These are phyloP conservation scores for Aspergillus nidulans DNA, from an alignment of 495 filamentous ascomycete species.

Conservation along the genomic window DNA sequence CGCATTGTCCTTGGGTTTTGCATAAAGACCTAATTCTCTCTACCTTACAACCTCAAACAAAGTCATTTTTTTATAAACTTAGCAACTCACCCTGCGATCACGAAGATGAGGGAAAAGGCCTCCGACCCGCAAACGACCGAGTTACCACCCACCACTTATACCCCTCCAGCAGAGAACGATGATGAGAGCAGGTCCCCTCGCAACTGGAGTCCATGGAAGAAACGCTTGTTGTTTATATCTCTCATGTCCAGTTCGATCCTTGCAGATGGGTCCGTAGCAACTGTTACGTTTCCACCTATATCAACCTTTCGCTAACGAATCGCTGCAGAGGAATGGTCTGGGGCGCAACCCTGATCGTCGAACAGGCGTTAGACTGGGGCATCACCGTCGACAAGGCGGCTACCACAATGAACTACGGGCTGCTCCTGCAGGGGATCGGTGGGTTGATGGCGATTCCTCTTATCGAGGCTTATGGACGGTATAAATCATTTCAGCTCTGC, in stretches of 20 bases:
- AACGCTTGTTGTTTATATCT: slow-evolving; percentile 31
- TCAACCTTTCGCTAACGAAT: slow-evolving; percentile 24
- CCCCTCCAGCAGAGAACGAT: neutral
- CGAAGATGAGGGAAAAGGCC: neutral
- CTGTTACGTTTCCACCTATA: neutral
- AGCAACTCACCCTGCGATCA: neutral
- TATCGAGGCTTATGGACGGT: slow-evolving; percentile 46
- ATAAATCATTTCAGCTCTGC: slow-evolving; percentile 6
- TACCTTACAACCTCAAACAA: too few species aligned
- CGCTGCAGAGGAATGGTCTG: slow-evolving; percentile 41
- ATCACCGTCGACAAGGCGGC: slow-evolving; percentile 39
- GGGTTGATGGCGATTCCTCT: slow-evolving; percentile 50
- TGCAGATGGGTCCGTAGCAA: slow-evolving; percentile 30
- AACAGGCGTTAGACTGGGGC: slow-evolving; percentile 46
- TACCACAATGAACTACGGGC: slow-evolving; percentile 45
- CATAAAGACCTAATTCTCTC: too few species aligned
- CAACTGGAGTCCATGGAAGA: slow-evolving; percentile 27
- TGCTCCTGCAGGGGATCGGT: slow-evolving; percentile 50
- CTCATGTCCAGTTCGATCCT: slow-evolving; percentile 36
- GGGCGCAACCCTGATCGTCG: slow-evolving; percentile 45
- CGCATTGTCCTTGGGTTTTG: too few species aligned
- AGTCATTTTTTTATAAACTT: too few species aligned
- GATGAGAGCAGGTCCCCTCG: slow-evolving; percentile 21
- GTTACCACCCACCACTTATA: neutral
- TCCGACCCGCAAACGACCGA: neutral